These are phyloP conservation scores for Lanmaoa rubissima DNA, from an alignment of 768 basidiomycete species.

Conservation along the genomic window DNA sequence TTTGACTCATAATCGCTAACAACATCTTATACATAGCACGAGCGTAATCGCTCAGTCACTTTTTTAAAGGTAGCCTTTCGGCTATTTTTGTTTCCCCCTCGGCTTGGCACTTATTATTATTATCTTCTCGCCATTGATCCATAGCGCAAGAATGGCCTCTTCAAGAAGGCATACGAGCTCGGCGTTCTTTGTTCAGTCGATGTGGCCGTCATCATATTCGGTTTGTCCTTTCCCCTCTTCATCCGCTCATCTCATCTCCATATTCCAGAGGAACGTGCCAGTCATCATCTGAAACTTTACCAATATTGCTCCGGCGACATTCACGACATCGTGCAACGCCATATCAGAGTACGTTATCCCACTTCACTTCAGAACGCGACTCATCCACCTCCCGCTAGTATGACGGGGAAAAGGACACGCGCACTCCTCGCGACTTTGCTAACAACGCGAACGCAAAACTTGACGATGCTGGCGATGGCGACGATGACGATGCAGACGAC, in stretches of 20 bases:
- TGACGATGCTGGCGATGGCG: slow-evolving; percentile 40
- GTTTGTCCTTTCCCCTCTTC: slow-evolving; percentile 38
- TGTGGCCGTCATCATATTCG: slow-evolving; percentile 86
- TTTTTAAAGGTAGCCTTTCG: slow-evolving; percentile 76
- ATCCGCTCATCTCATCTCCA: background rate
- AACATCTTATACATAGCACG: slow-evolving; percentile 65
- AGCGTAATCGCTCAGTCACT: slow-evolving; percentile 87
- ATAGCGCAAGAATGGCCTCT: slow-evolving; percentile 85
- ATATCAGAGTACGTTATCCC: slow-evolving; percentile 45
- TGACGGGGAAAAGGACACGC: slow-evolving; percentile 50
- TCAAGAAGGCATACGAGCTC: slow-evolving; percentile 90
- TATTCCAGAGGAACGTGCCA: slow-evolving; percentile 66
- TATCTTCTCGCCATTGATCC: slow-evolving; percentile 17
- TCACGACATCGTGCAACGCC: slow-evolving; percentile 66
- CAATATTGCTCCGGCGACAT: slow-evolving; percentile 78
- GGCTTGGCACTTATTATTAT: slow-evolving; percentile 40
- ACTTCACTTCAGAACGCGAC: slow-evolving; percentile 5
- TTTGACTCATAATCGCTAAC: slow-evolving; percentile 34
- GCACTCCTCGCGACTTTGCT: slow-evolving; percentile 48
- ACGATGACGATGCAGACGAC: slow-evolving; percentile 35
- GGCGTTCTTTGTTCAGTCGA: slow-evolving; percentile 89
- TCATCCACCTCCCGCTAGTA: slow-evolving; percentile 34
- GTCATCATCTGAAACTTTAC: slow-evolving; percentile 78
- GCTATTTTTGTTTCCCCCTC: slow-evolving; percentile 56
- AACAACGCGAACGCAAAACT: slow-evolving; percentile 35